Conservation (phyloP, 345 rosid species). For the Conringia planisiliqua region DNA sequence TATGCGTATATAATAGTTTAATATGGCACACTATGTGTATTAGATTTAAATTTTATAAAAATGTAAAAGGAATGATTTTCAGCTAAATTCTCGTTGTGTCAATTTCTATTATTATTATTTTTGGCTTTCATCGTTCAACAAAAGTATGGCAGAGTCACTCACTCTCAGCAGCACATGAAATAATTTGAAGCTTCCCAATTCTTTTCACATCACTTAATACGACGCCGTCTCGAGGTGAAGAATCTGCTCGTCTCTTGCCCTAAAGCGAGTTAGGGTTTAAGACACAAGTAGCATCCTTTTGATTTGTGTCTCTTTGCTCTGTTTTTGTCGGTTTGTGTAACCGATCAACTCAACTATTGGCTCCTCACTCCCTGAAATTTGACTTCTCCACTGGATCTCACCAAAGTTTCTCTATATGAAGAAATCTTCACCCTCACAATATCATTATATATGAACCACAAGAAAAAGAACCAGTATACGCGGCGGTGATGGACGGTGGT, state of each 20-base stretch:
- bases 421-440: constrained; percentile 7
- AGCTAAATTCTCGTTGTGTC: constrained; percentile 19
- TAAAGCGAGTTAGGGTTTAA: constrained; percentile 36
- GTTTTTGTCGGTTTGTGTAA: constrained; percentile 37
- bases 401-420: constrained; percentile 16
- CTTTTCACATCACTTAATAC: constrained; percentile 10
- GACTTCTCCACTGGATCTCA: constrained; percentile 29
- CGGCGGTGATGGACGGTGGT: constrained; percentile 38
- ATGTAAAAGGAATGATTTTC: constrained; percentile 9
- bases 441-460: constrained; percentile 14
- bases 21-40: not conserved
- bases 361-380: constrained; percentile 28
- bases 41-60: not conserved
- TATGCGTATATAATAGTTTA: not conserved
- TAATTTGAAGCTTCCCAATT: constrained; percentile 19
- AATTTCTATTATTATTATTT: not conserved
- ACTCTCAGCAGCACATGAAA: constrained; percentile 16
- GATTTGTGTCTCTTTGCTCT: constrained; percentile 29
- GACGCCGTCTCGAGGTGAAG: constrained; percentile 26
- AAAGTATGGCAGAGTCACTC: constrained; percentile 19
- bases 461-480: constrained; percentile 22
- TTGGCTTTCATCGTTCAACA: constrained; percentile 20
- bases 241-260: constrained; percentile 25
- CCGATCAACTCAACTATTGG: constrained; percentile 38
- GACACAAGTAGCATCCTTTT: constrained; percentile 21